Evolutionary conservation across 345 rosid species (phyloP), one percentile per base, ranked within the genome.

Genomic region (Salix koriyanagi): DNA sequence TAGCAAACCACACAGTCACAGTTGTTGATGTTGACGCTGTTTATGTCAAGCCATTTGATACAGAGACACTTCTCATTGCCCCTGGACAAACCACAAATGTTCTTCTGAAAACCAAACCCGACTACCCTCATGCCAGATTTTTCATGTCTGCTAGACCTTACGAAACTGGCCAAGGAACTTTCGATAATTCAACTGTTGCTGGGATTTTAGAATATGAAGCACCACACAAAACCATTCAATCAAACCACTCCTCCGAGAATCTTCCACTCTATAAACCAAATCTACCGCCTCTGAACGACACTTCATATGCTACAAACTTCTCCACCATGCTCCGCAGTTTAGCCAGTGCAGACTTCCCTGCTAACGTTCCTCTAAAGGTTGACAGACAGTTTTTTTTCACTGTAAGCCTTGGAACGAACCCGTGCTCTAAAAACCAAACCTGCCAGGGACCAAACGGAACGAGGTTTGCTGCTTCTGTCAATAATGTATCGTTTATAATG

Each of bases 91-190:
- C 77, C 30, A 74, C 77, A 7, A 65, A 74, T 13, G 77, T 65
- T 44, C 77, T 74, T 64, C 62, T 74, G 13, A 65, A 65, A 50
- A 74, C 77, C 62, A 74, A 65, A 26, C 54, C 46, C 16, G 30
- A 65, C 4, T 28, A 46, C 44, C 77, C 77, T 4, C 32, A 65
- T 14, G 70, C 70, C 69, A 30, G 28, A 0, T 74, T 74, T 74
- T 65, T 74, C 70, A 74, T 74, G 70, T 18, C 70, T 65, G 77
- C 77, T 21, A 74, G 77, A 65, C 77, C 77, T 30, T 74, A 65
- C 50, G 70, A 6, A 10, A 74, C 77, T n/a, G 77, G 77, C 28
- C 28, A 62, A 32, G 77, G 77, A 16, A 65, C 77, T 65, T 74
- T 65, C 6, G 77, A 74, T 42, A 32, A 65, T 46, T 65, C 77